Evolutionary conservation across 306 rosid genomes (phyloP).

Genomic region (Carpinus viminea): DNA sequence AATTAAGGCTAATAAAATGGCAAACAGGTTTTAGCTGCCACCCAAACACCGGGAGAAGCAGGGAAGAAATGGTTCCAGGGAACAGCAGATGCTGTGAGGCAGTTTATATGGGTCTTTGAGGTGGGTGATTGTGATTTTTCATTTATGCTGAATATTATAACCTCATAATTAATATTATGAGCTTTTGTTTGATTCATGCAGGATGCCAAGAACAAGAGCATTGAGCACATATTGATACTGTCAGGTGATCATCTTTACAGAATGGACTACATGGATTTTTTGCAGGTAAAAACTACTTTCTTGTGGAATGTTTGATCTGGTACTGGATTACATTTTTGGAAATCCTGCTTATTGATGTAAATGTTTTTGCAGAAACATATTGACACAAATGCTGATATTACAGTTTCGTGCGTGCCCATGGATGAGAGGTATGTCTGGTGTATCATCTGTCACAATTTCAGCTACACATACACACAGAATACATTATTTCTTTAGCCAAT

Average conservation of each 20-base stretch:
- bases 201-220: slow-evolving; percentile 91
- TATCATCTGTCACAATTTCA: not conserved
- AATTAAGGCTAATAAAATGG: slow-evolving; percentile 23
- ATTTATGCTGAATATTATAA: not conserved
- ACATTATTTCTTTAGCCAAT: not conserved
- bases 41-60: slow-evolving; percentile 86
- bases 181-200: slow-evolving; percentile 27
- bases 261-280: slow-evolving; percentile 85
- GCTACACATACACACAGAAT: not conserved
- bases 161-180: not conserved
- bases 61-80: slow-evolving; percentile 97
- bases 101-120: slow-evolving; percentile 92
- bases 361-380: slow-evolving; percentile 66
- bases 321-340: not conserved
- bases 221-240: slow-evolving; percentile 79
- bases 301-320: not conserved
- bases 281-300: slow-evolving; percentile 52
- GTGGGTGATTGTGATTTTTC: slow-evolving; percentile 37
- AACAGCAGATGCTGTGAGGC: slow-evolving; percentile 97
- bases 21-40: slow-evolving; percentile 88
- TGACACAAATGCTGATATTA: slow-evolving; percentile 89
- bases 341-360: slow-evolving; percentile 18
- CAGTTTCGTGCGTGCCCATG: slow-evolving; percentile 94
- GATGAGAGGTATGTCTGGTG: slow-evolving; percentile 63
- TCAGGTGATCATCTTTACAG: slow-evolving; percentile 95